These are phyloP conservation scores for Orbilia ellipsospora DNA, from an alignment of 2,329 filamentous ascomycete genomes.

Conservation along the genomic window DNA sequence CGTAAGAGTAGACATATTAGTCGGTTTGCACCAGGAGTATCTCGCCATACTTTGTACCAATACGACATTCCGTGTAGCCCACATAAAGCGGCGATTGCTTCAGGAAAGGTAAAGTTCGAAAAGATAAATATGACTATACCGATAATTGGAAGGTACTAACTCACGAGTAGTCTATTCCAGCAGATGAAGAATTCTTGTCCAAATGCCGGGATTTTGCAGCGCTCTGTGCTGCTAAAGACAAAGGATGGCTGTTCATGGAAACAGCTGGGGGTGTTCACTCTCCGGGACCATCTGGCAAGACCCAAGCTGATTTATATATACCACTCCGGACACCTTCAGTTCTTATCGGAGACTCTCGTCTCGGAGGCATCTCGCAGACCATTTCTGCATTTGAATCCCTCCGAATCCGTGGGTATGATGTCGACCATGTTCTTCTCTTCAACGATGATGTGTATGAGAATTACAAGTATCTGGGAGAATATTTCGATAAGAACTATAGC, in stretches of 20 bases:
- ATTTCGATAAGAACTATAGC: conserved; percentile 70
- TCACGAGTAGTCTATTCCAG: conserved; percentile 64
- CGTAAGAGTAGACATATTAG: conserved; percentile 70
- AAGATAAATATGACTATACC: not conserved
- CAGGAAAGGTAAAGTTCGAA: conserved; percentile 63
- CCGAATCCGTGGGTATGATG: conserved; percentile 79
- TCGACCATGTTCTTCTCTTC: conserved; percentile 77
- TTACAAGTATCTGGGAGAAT: conserved; percentile 73
- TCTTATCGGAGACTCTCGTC: conserved; percentile 77
- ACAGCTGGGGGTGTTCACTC: conserved; percentile 86
- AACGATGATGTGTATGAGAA: conserved; percentile 75
- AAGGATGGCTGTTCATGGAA: conserved; percentile 77
- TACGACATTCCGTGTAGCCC: conserved; percentile 81
- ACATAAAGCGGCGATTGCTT: conserved; percentile 73
- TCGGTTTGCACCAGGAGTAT: conserved; percentile 69
- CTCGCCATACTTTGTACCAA: conserved; percentile 74
- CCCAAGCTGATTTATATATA: conserved; percentile 81
- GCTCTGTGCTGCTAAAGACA: conserved; percentile 63
- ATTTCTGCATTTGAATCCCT: conserved; percentile 84
- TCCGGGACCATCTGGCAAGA: conserved; percentile 78
- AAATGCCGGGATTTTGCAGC: conserved; percentile 66
- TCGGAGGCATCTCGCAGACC: conserved; percentile 83
- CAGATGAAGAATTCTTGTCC: conserved; percentile 67
- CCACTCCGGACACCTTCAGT: conserved; percentile 78
- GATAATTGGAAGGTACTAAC: too few relatives aligned